Evolutionary conservation across 23 red algal genomes (phyloP).

Genomic region (Gracilaria gracilis): DNA sequence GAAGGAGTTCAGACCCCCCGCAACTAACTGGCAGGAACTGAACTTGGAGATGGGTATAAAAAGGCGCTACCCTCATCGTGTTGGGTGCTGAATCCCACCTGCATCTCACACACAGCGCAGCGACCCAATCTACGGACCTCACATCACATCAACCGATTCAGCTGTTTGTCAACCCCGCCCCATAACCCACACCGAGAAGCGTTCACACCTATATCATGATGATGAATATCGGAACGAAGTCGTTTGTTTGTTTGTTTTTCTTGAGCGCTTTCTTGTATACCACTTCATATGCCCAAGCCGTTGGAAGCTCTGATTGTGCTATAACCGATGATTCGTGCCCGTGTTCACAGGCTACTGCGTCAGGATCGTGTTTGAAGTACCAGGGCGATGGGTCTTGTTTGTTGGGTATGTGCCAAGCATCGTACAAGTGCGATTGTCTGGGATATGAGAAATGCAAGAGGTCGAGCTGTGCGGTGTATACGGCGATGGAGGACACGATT

Average conservation of each 20-base stretch:
- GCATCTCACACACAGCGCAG: neutral
- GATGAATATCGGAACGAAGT: neutral
- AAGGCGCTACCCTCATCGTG: too few relatives aligned
- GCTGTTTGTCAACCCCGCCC: neutral
- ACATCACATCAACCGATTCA: neutral
- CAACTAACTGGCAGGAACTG: neutral
- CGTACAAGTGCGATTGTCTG: constrained; percentile 53
- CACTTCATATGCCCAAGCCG: neutral
- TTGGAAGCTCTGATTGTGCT: constrained; percentile 14
- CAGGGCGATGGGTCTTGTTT: constrained; percentile 36
- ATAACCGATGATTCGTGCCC: constrained; percentile 36
- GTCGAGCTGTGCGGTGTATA: constrained; percentile 36
- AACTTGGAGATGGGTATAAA: neutral
- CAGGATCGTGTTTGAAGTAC: constrained; percentile 29
- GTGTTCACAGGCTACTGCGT: constrained; percentile 21
- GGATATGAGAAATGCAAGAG: constrained; percentile 55
- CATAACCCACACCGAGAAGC: neutral
- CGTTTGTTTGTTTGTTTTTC: neutral
- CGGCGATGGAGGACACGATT: constrained; percentile 9
- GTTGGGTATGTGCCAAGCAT: constrained; percentile 37
- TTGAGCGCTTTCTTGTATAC: neutral
- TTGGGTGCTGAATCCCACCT: neutral
- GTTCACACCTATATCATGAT: neutral
- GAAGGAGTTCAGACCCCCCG: neutral
- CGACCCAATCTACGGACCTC: neutral